phyloP scores from a whole-genome alignment of 768 basidiomycete species.

The Mycena capillaripes region DNA sequence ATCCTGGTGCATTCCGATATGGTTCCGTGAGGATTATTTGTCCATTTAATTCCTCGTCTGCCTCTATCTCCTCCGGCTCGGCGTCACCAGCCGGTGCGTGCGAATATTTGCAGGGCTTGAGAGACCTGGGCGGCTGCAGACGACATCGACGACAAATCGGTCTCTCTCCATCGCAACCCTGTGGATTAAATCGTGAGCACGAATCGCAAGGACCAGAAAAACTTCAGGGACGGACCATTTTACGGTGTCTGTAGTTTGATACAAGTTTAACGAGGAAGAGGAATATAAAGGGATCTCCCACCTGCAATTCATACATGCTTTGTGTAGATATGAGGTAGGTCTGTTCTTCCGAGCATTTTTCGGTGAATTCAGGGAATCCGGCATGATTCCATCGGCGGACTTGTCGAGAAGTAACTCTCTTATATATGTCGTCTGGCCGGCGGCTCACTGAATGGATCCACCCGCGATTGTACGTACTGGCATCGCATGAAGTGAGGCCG shows the following conservation, averaged over 20 bases:
- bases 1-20: background rate
- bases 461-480: too few species aligned
- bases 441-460: too few species aligned
- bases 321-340: background rate
- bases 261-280: background rate
- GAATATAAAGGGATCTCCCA: background rate
- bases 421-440: background rate
- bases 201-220: background rate
- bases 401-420: background rate
- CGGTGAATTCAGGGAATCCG: background rate
- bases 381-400: background rate
- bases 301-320: constrained; percentile 9
- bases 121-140: constrained; percentile 14
- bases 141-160: constrained; percentile 26
- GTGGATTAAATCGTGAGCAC: background rate
- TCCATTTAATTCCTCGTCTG: background rate
- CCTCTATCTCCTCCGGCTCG: background rate
- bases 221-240: background rate
- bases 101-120: constrained; percentile 8
- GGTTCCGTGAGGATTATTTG: constrained; percentile 3
- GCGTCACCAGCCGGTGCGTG: background rate
- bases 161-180: constrained; percentile 21
- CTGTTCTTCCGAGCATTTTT: background rate
- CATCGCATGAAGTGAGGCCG: too few species aligned
- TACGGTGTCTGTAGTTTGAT: background rate